Evolutionary conservation across 768 basidiomycete species (phyloP).

Genomic region (Mycena kentingensis): DNA sequence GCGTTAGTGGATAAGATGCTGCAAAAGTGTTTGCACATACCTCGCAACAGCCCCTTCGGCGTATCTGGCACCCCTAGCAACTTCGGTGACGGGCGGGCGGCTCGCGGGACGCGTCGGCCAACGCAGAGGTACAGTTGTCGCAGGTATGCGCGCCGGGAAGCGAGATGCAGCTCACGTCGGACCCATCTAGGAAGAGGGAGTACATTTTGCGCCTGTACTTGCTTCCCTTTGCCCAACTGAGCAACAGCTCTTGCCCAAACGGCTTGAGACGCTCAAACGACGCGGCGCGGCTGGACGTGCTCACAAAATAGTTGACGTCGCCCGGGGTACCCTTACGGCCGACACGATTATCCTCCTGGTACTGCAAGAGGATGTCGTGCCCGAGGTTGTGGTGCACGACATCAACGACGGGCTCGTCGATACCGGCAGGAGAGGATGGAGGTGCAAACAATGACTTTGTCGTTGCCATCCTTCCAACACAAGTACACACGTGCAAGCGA

Average conservation of each 20-base stretch:
- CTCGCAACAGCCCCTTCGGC: too few relatives aligned
- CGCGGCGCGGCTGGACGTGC: not conserved
- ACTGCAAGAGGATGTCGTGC: not conserved
- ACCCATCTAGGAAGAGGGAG: not conserved
- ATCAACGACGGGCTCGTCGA: not conserved
- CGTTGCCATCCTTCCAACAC: not conserved
- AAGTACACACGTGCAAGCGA: not conserved
- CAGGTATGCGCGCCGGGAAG: not conserved
- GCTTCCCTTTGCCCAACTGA: not conserved
- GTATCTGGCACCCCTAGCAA: too few relatives aligned
- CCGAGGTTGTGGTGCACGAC: not conserved
- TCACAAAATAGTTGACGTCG: not conserved
- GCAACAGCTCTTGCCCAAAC: not conserved
- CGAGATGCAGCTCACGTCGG: not conserved
- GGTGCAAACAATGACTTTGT: not conserved
- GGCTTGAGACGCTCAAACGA: not conserved
- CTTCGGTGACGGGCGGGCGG: too few relatives aligned
- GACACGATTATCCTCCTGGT: conserved; percentile 2
- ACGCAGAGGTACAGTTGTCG: not conserved
- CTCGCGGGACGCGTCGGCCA: too few relatives aligned
- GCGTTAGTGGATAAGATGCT: too few relatives aligned
- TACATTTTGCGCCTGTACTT: not conserved
- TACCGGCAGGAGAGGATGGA: not conserved
- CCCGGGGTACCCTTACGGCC: not conserved
- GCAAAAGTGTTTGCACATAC: too few relatives aligned